phyloP scores from a whole-genome alignment of 129 eudicot genomes.

The Pulicaria dysenterica region DNA sequence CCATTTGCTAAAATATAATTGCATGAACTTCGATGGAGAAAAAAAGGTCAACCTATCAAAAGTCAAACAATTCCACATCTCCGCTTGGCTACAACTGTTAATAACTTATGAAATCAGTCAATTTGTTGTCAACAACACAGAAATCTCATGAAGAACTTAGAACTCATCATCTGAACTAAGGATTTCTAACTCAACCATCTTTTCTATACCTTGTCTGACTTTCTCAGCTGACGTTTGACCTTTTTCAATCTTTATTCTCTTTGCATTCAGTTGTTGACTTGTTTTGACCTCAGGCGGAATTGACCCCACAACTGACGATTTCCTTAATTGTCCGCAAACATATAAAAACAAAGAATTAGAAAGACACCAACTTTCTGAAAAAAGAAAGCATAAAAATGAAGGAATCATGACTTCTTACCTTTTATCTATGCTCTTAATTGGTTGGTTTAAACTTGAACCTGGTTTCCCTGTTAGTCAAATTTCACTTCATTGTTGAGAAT shows the following conservation, averaged over 20 bases:
- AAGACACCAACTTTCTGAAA: background rate
- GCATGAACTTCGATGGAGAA: slow-evolving; percentile 2
- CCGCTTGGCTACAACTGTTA: background rate
- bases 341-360: background rate
- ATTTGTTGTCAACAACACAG: background rate
- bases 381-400: background rate
- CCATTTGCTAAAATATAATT: background rate
- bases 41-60: slow-evolving; percentile 12
- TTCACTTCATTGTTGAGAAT: slow-evolving; percentile 2
- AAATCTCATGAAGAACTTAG: slow-evolving; percentile 25
- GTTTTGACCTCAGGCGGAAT: slow-evolving; percentile 47
- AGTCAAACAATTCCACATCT: slow-evolving; percentile 15
- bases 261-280: slow-evolving; percentile 53
- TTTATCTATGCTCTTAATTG: slow-evolving; percentile 41
- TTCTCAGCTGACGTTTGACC: slow-evolving; percentile 36
- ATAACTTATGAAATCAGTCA: slow-evolving; percentile 3
- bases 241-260: slow-evolving; percentile 56
- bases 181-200: slow-evolving; percentile 83
- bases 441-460: slow-evolving; percentile 42
- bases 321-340: slow-evolving; percentile 26
- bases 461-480: slow-evolving; percentile 46
- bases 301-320: slow-evolving; percentile 27
- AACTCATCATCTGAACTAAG: slow-evolving; percentile 86
- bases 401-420: slow-evolving; percentile 39
- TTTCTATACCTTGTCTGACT: slow-evolving; percentile 40